Evolutionary conservation across 2,329 filamentous ascomycete genomes (phyloP).

Genomic region (Microascus cirrosus): DNA sequence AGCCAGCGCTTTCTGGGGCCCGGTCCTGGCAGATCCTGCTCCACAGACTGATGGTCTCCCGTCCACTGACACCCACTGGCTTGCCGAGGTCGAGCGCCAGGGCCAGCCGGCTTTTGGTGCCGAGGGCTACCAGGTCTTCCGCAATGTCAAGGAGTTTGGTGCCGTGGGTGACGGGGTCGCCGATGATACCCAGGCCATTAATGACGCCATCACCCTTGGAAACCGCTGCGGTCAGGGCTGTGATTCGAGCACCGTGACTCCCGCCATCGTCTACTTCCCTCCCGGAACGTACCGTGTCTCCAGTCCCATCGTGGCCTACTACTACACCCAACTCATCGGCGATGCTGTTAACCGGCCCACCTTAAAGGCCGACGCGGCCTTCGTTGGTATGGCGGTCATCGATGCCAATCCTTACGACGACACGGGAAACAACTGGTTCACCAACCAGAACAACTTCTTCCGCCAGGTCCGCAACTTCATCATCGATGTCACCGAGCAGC

Average conservation of each 20-base stretch:
- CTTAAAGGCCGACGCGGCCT: constrained; percentile 54
- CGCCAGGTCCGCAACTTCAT: constrained; percentile 73
- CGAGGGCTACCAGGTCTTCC: constrained; percentile 57
- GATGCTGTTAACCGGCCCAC: constrained; percentile 35
- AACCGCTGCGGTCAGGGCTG: constrained; percentile 71
- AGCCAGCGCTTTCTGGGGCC: constrained; percentile 25
- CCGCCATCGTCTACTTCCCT: constrained; percentile 86
- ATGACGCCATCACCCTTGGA: constrained; percentile 66
- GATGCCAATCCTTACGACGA: constrained; percentile 76
- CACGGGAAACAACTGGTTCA: constrained; percentile 65
- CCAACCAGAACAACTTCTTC: constrained; percentile 79
- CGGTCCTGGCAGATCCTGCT: constrained; percentile 20
- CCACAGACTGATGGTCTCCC: constrained; percentile 11
- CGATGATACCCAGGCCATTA: constrained; percentile 86
- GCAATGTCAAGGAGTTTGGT: constrained; percentile 68
- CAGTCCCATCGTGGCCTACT: constrained; percentile 69
- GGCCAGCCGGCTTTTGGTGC: constrained; percentile 54
- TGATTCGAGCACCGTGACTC: constrained; percentile 72
- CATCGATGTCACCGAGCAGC: constrained; percentile 62
- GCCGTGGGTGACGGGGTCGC: constrained; percentile 56
- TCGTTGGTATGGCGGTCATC: constrained; percentile 81
- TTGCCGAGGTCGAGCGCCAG: constrained; percentile 57
- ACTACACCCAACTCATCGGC: constrained; percentile 89
- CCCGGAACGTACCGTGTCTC: constrained; percentile 76
- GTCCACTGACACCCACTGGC: constrained; percentile 47